Evolutionary conservation across 2,329 filamentous ascomycete genomes (phyloP), one percentile per base, ranked within the genome.

Genomic region (Cordyceps farinosa): DNA sequence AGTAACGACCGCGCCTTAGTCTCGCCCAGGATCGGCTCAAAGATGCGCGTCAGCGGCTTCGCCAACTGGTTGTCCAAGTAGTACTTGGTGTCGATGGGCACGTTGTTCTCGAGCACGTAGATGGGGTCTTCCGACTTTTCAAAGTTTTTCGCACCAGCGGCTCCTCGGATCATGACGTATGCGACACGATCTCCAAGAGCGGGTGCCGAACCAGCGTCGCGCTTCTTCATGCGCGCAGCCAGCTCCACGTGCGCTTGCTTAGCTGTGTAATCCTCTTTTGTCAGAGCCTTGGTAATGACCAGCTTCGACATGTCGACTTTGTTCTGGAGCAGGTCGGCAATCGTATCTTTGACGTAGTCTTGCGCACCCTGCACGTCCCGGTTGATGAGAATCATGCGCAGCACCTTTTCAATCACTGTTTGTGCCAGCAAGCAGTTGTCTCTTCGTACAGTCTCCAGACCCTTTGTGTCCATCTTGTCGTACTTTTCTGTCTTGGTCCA

Each of bases 391-490:
- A 99, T 91, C 89, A 97, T 98, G 69, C 92, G 86, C 67, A 99
- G 79, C 29, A 97, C 94, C 62, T 95, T 98, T 77, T 99, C 95
- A 71, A 99, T 98, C 64, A 98, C 95, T 3, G 90, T 97, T 76
- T 98, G 94, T 17, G 98, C 95, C 65, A 99, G 80, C 59, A 95
- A 83, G 74, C 95, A 99, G 74, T 99, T 99, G 76, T 99, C 95
- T 83, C 95, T 85, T 69, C 95, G 89, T 53, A 99, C 96, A 3
- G 95, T 99, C 78, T 99, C 95, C 68, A 99, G 98, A 82, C 95
- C 95, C 76, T 99, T 99, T 65, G 92, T 98, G 77, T 99, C 95
- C 96, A 99, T 99, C 82, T 98, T 99, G 84, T 99, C 96, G 75
- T 90, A 95, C 77, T 97, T 97, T 48, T 94, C 86, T 0, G 94